A percentile compares a stretch with the other conserved stretches of the same genome.
Evolutionary conservation across 768 basidiomycete genomes (phyloP).

Genomic region (Amyloporia xantha): DNA sequence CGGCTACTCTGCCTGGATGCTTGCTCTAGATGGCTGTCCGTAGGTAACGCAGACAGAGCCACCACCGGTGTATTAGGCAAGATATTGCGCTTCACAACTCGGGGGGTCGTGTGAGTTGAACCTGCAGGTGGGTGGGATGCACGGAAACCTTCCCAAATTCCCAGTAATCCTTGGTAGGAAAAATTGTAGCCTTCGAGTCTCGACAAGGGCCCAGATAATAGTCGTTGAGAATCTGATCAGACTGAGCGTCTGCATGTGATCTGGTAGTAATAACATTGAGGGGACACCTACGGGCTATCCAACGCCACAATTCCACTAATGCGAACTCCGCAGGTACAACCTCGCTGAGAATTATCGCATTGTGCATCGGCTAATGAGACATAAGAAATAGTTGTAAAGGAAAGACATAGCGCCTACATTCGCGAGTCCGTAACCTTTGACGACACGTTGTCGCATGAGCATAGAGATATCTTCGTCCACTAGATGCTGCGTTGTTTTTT

Average conservation of each 20-base stretch:
- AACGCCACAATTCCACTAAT: constrained; percentile 65
- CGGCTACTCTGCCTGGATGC: constrained; percentile 30
- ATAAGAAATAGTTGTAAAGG: no score
- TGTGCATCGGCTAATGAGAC: constrained; percentile 65
- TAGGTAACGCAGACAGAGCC: constrained; percentile 20
- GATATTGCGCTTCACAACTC: constrained; percentile 10
- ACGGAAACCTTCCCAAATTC: constrained; percentile 76
- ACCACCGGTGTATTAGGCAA: constrained; percentile 19
- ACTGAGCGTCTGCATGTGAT: not conserved
- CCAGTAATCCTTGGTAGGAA: constrained; percentile 64
- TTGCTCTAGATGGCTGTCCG: constrained; percentile 28
- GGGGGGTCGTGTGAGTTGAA: constrained; percentile 16
- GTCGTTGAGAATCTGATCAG: constrained; percentile 50
- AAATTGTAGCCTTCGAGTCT: constrained; percentile 72
- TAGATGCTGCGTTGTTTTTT: constrained; percentile 30
- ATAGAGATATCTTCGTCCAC: constrained; percentile 75
- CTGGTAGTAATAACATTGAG: not conserved
- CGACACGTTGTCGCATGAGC: constrained; percentile 58
- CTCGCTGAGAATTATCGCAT: constrained; percentile 44
- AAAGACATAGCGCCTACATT: constrained; percentile 44
- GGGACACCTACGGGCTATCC: constrained; percentile 54
- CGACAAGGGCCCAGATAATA: constrained; percentile 49
- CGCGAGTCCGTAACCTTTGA: constrained; percentile 64
- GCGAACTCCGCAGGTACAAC: constrained; percentile 35
- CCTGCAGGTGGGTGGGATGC: constrained; percentile 23